Evolutionary conservation across 805 yeast genomes (phyloP).

Genomic region (Suhomyces pyralidae): DNA sequence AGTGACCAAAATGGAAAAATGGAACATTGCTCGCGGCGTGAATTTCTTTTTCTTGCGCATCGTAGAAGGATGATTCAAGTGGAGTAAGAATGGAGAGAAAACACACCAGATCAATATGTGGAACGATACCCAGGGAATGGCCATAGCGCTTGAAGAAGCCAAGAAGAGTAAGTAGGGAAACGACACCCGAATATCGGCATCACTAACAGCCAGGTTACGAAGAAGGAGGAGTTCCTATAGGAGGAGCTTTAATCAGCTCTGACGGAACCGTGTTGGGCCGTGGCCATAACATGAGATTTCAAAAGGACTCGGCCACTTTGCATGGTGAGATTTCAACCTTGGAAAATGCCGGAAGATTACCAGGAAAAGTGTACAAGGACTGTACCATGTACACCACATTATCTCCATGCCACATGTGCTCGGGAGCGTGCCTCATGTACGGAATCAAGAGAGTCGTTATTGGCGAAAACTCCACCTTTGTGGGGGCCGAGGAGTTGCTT

Average conservation of each 20-base stretch:
- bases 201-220: slow-evolving; percentile 44
- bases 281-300: slow-evolving; percentile 90
- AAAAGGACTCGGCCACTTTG: slow-evolving; percentile 74
- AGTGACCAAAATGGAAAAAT: not conserved
- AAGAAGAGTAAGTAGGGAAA: slow-evolving; percentile 42
- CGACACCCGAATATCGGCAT: not conserved
- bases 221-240: slow-evolving; percentile 93
- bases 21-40: not conserved
- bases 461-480: slow-evolving; percentile 82
- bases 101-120: not conserved
- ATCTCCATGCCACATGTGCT: slow-evolving; percentile 94
- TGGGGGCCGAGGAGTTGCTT: slow-evolving; percentile 81
- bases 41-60: not conserved
- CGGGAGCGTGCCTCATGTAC: slow-evolving; percentile 88
- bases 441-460: slow-evolving; percentile 83
- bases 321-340: slow-evolving; percentile 92
- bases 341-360: slow-evolving; percentile 87
- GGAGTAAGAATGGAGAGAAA: not conserved
- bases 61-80: not conserved
- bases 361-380: slow-evolving; percentile 72
- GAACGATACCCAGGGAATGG: slow-evolving; percentile 64
- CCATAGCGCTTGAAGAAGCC: slow-evolving; percentile 73
- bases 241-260: slow-evolving; percentile 68
- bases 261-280: slow-evolving; percentile 81
- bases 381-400: slow-evolving; percentile 91